Evolutionary conservation across 441 rosid genomes (phyloP).

Genomic region (Francoa sonchifolia): DNA sequence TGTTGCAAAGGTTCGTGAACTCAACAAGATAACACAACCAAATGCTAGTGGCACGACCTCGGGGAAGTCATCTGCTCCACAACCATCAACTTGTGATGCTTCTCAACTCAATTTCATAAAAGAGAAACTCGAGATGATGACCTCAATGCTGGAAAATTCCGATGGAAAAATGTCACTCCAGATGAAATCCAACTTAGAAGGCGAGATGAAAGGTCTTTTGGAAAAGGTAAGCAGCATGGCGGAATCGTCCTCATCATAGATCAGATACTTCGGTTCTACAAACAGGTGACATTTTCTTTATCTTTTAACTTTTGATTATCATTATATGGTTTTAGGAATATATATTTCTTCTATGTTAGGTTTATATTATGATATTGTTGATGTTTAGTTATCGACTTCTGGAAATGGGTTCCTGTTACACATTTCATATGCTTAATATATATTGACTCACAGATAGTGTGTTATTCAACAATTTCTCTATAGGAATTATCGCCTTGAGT

Average conservation of each 20-base stretch:
- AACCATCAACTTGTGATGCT: constrained; percentile 8
- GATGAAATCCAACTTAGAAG: constrained; percentile 30
- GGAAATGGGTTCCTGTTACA: too few species aligned
- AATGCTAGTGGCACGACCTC: constrained; percentile 10
- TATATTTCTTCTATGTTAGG: too few species aligned
- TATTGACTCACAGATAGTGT: too few species aligned
- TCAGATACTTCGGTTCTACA: too few species aligned
- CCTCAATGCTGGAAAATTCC: constrained; percentile 27
- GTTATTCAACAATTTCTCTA: too few species aligned
- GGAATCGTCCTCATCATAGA: constrained; percentile 12
- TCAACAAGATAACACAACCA: constrained; percentile 9
- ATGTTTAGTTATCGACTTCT: too few species aligned
- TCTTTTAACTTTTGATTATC: too few species aligned
- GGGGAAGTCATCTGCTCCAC: constrained; percentile 7
- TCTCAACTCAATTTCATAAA: constrained; percentile 24
- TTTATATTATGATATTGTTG: too few species aligned
- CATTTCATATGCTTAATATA: too few species aligned
- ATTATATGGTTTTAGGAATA: too few species aligned
- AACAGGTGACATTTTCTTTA: too few species aligned
- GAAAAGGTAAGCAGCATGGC: constrained; percentile 28
- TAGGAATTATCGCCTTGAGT: too few species aligned
- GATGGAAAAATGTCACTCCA: constrained; percentile 27
- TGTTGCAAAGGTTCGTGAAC: constrained; percentile 9
- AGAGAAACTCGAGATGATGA: constrained; percentile 35
- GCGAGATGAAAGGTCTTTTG: constrained; percentile 29